These are phyloP conservation scores for Cutaneotrichosporon sp. DNA, from an alignment of 1,284 basidiomycete species.

Conservation along the genomic window DNA sequence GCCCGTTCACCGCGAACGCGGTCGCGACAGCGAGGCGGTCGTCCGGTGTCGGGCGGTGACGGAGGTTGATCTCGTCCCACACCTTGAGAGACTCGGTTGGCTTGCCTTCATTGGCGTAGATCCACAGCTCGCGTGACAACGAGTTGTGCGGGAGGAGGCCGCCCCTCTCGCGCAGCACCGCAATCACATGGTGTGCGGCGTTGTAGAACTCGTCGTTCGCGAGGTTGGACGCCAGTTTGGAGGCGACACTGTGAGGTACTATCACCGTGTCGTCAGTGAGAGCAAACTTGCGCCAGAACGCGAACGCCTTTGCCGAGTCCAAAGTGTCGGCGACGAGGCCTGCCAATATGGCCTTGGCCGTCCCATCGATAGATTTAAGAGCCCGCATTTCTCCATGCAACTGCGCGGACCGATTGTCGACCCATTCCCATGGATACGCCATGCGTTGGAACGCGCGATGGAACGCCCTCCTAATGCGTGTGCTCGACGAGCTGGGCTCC, in stretches of 20 bases:
- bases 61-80: constrained; percentile 15
- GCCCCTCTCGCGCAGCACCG: constrained; percentile 12
- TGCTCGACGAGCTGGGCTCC: neutral
- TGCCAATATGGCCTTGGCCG: neutral
- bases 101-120: constrained; percentile 17
- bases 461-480: constrained; percentile 5
- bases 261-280: constrained; percentile 18
- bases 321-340: neutral
- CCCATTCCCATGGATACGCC: constrained; percentile 15
- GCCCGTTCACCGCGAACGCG: constrained; percentile 13
- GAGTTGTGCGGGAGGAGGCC: constrained; percentile 17
- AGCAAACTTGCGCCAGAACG: constrained; percentile 11
- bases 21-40: constrained; percentile 14
- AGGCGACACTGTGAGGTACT: constrained; percentile 11
- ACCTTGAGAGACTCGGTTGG: constrained; percentile 9
- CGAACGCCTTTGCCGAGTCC: constrained; percentile 1
- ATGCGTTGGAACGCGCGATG: constrained; percentile 10
- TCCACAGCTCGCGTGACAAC: constrained; percentile 19
- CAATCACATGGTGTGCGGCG: constrained; percentile 16
- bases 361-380: neutral
- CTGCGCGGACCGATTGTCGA: neutral
- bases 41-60: constrained; percentile 12
- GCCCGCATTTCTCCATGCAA: neutral
- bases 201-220: neutral
- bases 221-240: constrained; percentile 16